These are phyloP conservation scores for Protea cynaroides DNA, from an alignment of 164 flowering plant genomes.

Conservation along the genomic window DNA sequence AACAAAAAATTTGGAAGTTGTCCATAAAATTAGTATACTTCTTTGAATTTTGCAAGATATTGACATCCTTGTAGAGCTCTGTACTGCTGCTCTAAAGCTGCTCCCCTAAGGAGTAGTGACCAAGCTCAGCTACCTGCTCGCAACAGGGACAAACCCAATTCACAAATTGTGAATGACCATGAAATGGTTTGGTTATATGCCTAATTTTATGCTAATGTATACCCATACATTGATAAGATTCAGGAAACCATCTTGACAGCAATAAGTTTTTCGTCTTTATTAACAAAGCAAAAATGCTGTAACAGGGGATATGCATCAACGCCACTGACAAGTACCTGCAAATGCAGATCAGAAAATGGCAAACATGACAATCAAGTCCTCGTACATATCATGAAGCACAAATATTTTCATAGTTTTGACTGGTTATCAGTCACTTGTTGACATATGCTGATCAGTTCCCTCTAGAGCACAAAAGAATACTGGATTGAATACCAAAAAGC, in stretches of 20 bases:
- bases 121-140: background rate
- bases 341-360: slow-evolving; percentile 1
- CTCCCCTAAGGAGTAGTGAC: background rate
- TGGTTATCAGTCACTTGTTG: too few relatives aligned
- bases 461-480: too few relatives aligned
- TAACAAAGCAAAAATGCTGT: slow-evolving; percentile 47
- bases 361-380: background rate
- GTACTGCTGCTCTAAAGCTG: background rate
- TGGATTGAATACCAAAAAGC: background rate
- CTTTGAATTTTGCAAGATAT: background rate
- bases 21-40: background rate
- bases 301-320: slow-evolving; percentile 80
- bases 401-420: too few relatives aligned
- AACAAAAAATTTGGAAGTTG: background rate
- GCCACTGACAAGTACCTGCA: slow-evolving; percentile 78
- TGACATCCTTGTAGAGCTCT: background rate
- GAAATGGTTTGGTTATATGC: background rate
- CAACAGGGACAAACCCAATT: background rate
- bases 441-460: too few relatives aligned
- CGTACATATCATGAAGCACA: too few relatives aligned
- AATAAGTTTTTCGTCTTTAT: slow-evolving; percentile 50
- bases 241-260: slow-evolving; percentile 51
- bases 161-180: background rate
- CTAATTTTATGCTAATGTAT: background rate
- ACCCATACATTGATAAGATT: slow-evolving; percentile 32